Conservation (phyloP, 2,329 filamentous ascomycete genomes). For the Dendryphion nanum region DNA sequence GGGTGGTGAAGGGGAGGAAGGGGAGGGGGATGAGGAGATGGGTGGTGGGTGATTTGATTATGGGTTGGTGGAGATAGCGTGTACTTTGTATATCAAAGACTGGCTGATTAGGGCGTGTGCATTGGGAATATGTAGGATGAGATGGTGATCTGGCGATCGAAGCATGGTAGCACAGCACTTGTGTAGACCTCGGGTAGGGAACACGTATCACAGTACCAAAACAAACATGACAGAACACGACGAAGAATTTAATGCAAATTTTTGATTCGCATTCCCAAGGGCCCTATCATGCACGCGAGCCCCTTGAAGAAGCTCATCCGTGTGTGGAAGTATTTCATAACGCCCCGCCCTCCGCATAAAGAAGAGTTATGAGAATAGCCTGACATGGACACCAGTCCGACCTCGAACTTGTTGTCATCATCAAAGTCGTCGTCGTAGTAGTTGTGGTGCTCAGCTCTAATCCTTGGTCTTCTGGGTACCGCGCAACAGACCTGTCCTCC, state of each 20-base stretch:
- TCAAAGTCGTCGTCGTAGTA: conserved; percentile 1
- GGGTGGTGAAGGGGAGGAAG: conserved; percentile 6
- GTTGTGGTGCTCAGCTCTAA: conserved; percentile 30
- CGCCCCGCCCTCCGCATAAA: conserved; percentile 38
- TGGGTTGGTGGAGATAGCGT: conserved; percentile 19
- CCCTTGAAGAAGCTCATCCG: conserved; percentile 33
- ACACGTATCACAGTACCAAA: too few relatives aligned
- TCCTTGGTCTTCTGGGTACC: conserved; percentile 99
- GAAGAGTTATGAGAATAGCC: conserved; percentile 38
- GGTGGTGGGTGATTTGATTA: conserved; percentile 11
- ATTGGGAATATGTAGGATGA: conserved; percentile 14
- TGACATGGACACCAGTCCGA: neutral
- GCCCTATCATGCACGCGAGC: conserved; percentile 36
- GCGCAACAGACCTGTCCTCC: conserved; percentile 99
- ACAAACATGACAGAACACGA: too few relatives aligned
- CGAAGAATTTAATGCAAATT: too few relatives aligned
- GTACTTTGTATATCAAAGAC: too few relatives aligned
- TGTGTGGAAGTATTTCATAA: conserved; percentile 36
- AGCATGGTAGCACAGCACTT: too few relatives aligned
- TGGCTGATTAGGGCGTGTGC: too few relatives aligned
- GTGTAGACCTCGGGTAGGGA: too few relatives aligned
- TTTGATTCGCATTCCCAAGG: conserved; percentile 40
- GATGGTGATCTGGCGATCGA: conserved; percentile 14
- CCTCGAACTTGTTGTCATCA: neutral
- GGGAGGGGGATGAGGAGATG: conserved; percentile 8